Base-by-base conservation (phyloP, 73 alveolate species). In the Uronychia setigera region DNA sequence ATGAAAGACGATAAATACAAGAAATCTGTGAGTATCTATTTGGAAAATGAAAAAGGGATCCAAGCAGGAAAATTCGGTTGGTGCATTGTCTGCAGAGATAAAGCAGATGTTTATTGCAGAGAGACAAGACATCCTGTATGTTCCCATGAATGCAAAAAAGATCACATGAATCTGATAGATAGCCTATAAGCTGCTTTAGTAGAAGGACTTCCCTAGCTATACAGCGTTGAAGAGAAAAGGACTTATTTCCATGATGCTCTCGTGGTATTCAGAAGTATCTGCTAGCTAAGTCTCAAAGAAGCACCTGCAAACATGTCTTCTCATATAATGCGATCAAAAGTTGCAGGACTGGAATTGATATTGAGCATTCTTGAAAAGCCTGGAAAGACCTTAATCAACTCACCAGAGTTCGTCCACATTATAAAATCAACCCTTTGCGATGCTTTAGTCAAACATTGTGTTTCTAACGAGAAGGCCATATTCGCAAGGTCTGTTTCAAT, bases 1-100 rank as follows among this genome's bases (percentile, higher is more conserved):
- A 19, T 46, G 67, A 46, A 86, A 57, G 84, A 86, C 58, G 94
- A 93, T 33, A 81, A 92, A 46, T 81, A 58, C 33, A 81, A 78
- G 28, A 89, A 96, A 75, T 75, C 79, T 31, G 80, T 79, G n/a
- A 29, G 88, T 60, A 97, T 97, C 27, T 92, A 90, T 67, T 74
- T 93, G 11, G 80, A 74, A 74, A 97, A 97, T 88, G 99, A 97
- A 78, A 85, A 95, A 33, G 94, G 94, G 0, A 87, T 92, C 29
- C 86, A 84, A 26, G 81, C 96, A 84, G 99, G 99, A 0, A 91
- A 91, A 60, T 97, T 95, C 90, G 99, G 99, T 5, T 97, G 99
- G 99, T 97, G 99, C 82, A 87, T 94, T 87, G 95, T 96, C n/a
- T 97, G 99, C 78, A 85, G 99, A 84, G 90, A 94, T 35, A 82